Evolutionary conservation across 371 early-diverging fungal species (phyloP).

Genomic region (Syncephalis fuscata): DNA sequence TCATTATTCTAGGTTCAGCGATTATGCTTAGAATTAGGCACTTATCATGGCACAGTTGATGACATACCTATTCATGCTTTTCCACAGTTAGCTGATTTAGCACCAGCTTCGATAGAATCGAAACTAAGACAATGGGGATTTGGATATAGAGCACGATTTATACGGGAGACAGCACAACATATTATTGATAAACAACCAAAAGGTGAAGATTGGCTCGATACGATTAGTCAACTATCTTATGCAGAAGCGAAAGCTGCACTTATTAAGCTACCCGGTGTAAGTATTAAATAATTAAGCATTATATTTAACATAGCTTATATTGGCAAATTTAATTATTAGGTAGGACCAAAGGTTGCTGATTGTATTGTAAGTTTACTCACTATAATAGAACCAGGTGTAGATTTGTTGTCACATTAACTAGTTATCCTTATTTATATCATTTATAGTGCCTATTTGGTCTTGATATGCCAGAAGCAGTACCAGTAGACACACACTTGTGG

Average conservation of each 20-base stretch:
- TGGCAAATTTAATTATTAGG: constrained; percentile 7
- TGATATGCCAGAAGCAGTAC: constrained; percentile 66
- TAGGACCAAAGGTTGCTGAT: constrained; percentile 96
- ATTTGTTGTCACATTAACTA: not conserved
- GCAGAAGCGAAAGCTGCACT: constrained; percentile 40
- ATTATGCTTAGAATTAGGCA: constrained; percentile 46
- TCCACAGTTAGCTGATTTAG: constrained; percentile 37
- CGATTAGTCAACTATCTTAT: constrained; percentile 31
- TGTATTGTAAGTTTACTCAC: constrained; percentile 52
- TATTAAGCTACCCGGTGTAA: constrained; percentile 51
- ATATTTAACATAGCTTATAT: not conserved
- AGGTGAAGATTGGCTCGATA: constrained; percentile 35
- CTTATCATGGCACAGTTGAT: constrained; percentile 23
- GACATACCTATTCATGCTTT: constrained; percentile 44
- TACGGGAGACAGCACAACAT: constrained; percentile 41
- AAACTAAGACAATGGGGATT: constrained; percentile 68
- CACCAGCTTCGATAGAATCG: constrained; percentile 35
- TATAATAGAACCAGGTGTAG: not conserved
- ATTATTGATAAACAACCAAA: constrained; percentile 22
- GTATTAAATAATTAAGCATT: constrained; percentile 7
- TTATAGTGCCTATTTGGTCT: constrained; percentile 59
- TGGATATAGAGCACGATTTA: constrained; percentile 89
- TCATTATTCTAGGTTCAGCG: constrained; percentile 28
- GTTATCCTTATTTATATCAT: not conserved
- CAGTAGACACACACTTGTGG: constrained; percentile 92